Conservation (phyloP, 2,329 filamentous ascomycete genomes). For the Aureobasidium sp. region DNA sequence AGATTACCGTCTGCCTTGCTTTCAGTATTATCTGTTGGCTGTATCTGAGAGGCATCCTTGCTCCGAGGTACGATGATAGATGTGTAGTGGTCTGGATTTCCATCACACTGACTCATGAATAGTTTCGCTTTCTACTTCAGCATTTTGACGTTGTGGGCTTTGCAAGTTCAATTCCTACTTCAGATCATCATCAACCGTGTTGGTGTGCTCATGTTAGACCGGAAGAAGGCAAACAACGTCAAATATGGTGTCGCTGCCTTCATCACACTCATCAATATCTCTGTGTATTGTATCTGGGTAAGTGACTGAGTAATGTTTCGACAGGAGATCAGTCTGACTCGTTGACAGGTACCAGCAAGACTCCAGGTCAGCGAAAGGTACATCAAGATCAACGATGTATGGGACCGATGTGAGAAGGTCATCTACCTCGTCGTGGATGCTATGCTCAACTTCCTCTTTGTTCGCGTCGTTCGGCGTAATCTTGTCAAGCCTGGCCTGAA, state of each 20-base stretch:
- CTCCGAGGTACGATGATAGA: background rate
- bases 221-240: constrained; percentile 24
- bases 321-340: background rate
- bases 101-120: background rate
- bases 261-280: constrained; percentile 32
- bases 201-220: constrained; percentile 23
- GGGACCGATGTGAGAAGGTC: constrained; percentile 34
- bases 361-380: constrained; percentile 30
- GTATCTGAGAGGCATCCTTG: constrained; percentile 23
- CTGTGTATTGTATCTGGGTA: constrained; percentile 28
- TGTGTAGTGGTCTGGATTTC: no score
- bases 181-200: constrained; percentile 34
- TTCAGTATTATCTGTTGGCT: constrained; percentile 37
- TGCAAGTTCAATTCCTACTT: constrained; percentile 19
- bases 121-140: constrained; percentile 13
- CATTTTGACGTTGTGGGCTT: constrained; percentile 23
- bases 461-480: constrained; percentile 39
- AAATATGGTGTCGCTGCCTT: constrained; percentile 31
- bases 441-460: constrained; percentile 32
- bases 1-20: constrained; percentile 36
- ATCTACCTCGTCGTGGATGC: constrained; percentile 34
- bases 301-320: background rate
- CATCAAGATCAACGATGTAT: constrained; percentile 30
- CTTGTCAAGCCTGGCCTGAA: constrained; percentile 43
- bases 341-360: constrained; percentile 25